Evolutionary conservation across 2,329 filamentous ascomycete genomes (phyloP), one percentile per base, ranked within the genome.

Genomic region (Apiospora pterosperma): DNA sequence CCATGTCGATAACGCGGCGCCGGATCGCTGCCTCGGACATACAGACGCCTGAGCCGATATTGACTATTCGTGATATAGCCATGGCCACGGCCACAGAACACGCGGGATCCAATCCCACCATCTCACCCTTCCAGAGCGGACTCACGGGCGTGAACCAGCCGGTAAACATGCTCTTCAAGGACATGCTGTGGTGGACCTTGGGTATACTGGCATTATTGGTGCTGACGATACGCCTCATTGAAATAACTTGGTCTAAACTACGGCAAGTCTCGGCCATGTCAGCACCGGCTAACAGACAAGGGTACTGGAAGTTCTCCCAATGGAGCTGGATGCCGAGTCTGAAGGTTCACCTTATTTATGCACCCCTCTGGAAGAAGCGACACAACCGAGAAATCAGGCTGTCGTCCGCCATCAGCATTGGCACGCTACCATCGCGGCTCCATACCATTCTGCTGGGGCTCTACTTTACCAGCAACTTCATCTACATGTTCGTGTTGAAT

Each of bases 331-430:
- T 88, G 81, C 87, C 88, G 14, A 78, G 78, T 65, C 69, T 90
- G 69, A 90, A 90, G 79, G 87, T 84, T 74, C 78, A 89, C 68
- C 71, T 91, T 64, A 79, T 85, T 59, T 88, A 90, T 69, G 88
- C 89, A 1, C 89, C 89, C 3, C 76, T 91, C 28, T 84, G 84
- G 77, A 84, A 79, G 16, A 90, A 90, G 73, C 84, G 88, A 59
- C 89, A 91, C 76, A 90, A 90, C 78, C 82, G 87, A 71, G 88
- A 91, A 75, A 83, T 91, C 70, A 82, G 82, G 71, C 77, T 90
- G 62, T 89, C 86, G 62, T 80, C 82, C 10, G 87, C 86, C 38
- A 63, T 81, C 73, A 76, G 81, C 75, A 79, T 86, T 65, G 85
- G 88, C 67, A 90, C 88, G 0, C 77, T 91, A 19, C 89, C 89